Base-by-base conservation (phyloP, 495 filamentous ascomycete genomes). In the Penicillium bialowiezense region DNA sequence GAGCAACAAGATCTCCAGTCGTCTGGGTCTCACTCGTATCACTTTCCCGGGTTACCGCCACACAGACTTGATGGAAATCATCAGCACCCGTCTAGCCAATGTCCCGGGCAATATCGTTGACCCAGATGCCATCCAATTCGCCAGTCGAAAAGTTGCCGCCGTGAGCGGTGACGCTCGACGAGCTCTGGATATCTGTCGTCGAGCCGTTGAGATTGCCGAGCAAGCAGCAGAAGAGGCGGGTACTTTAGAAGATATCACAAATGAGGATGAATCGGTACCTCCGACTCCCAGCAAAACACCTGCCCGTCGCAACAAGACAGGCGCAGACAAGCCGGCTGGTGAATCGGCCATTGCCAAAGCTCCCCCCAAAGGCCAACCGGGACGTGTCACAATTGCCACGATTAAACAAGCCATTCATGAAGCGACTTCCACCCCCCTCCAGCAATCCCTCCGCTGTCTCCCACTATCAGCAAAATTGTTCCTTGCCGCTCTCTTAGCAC, bases 11-110 rank as follows among this genome's bases (percentile, higher is more conserved):
- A 99, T 99, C 67, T 93, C 88, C 56, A 91, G 87, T 55, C 85
- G 95, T 55, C 77, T 98, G 31, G 92, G 90, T 15, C 69, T 95
- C 5, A 92, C 88, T 15, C 81, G 95, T 53, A 96, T 99, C 59
- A 95, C 93, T 1, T 99, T 99, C 60, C 90, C 91, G 0, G 95
- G 95, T 18, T 99, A 99, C 65, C 96, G 89, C 38, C 91, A 97
- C 68, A 89, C 90, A 37, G 95, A 97, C 65, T 77, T 99, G n/a
- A 96, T 97, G 87, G 86, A 87, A 52, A 97, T 99, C 55, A 95
- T 99, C 48, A 84, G 88, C 58, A 93, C 89, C 5, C 85, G 95
- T 10, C 80, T 99, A 5, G 82, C 85, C 52, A 88, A 86, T 21
- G 89, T 97, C 8, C 89, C 87, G 0, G 91, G 90, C 15, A 80